A percentile compares a stretch with the other conserved stretches of the same genome.
phyloP scores from a whole-genome alignment of 2,329 filamentous ascomycete genomes.

The Fusarium caatingaense region DNA sequence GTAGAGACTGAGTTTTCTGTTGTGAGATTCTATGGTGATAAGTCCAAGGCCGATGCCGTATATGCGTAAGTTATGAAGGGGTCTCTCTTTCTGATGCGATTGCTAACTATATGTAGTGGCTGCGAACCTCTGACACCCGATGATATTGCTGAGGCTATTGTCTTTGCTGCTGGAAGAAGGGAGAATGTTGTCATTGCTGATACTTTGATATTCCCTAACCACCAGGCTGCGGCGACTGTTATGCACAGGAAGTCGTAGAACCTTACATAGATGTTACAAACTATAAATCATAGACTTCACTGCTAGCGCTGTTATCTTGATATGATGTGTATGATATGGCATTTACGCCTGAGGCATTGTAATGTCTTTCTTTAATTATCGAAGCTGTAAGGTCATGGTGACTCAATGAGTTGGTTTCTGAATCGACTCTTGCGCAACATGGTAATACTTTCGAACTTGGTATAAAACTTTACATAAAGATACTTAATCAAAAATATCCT shows the following conservation, averaged over 20 bases:
- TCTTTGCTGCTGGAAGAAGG: slow-evolving; percentile 83
- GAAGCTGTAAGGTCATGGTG: too few relatives aligned
- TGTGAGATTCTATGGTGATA: slow-evolving; percentile 88
- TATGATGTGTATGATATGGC: background rate
- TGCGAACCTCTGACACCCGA: slow-evolving; percentile 87
- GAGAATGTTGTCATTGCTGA: slow-evolving; percentile 94
- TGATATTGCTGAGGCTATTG: slow-evolving; percentile 89
- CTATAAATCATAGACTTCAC: background rate
- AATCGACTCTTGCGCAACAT: background rate
- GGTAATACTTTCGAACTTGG: background rate
- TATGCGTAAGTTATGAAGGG: slow-evolving; percentile 71
- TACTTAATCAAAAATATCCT: background rate
- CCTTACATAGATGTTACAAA: background rate
- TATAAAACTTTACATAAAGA: background rate
- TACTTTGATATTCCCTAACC: slow-evolving; percentile 85
- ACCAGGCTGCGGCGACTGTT: slow-evolving; percentile 65
- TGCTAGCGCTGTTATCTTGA: too few relatives aligned
- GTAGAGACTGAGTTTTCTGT: slow-evolving; percentile 96
- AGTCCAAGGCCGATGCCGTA: slow-evolving; percentile 87
- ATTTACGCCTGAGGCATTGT: too few relatives aligned
- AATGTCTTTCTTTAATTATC: too few relatives aligned
- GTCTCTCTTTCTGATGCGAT: too few relatives aligned
- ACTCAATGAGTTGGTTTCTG: background rate
- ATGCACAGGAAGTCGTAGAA: slow-evolving; percentile 47
- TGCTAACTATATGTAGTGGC: slow-evolving; percentile 59